Percentiles rank a stretch among this genome's conserved stretches.
phyloP scores from a whole-genome alignment of 345 rosid species.

The Brassica incana region DNA sequence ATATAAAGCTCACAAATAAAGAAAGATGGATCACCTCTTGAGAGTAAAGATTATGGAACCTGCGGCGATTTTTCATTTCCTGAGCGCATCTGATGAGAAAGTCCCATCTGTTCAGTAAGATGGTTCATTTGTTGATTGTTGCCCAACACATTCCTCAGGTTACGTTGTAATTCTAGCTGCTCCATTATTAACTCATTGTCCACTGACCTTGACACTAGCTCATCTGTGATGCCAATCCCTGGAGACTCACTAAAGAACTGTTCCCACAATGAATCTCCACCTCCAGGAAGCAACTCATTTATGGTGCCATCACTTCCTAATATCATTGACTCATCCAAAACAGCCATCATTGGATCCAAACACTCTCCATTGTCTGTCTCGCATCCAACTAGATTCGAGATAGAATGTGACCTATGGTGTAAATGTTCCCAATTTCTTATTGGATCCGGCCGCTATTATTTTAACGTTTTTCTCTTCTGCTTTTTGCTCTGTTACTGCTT shows the following conservation, averaged over 20 bases:
- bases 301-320: conserved; percentile 40
- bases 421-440: too few species aligned
- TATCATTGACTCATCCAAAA: conserved; percentile 42
- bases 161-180: conserved; percentile 1
- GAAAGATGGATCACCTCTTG: background rate
- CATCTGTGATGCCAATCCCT: conserved; percentile 23
- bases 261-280: conserved; percentile 63
- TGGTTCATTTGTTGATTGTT: conserved; percentile 55
- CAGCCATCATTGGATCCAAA: conserved; percentile 43
- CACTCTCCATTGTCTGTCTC: conserved; percentile 48
- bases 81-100: conserved; percentile 47
- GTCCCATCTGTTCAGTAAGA: conserved; percentile 80
- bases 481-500: too few species aligned
- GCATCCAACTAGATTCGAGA: conserved; percentile 42
- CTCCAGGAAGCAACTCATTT: conserved; percentile 55
- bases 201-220: conserved; percentile 47
- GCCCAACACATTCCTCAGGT: conserved; percentile 43
- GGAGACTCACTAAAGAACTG: conserved; percentile 54
- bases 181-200: conserved; percentile 42
- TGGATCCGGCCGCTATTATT: too few species aligned
- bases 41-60: background rate
- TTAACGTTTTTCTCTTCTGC: too few species aligned
- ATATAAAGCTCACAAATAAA: background rate
- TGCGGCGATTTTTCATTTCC: conserved; percentile 33
- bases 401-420: too few species aligned